These are phyloP conservation scores for Ilex paraguariensis DNA, from an alignment of 305 asterid genomes.

Conservation along the genomic window DNA sequence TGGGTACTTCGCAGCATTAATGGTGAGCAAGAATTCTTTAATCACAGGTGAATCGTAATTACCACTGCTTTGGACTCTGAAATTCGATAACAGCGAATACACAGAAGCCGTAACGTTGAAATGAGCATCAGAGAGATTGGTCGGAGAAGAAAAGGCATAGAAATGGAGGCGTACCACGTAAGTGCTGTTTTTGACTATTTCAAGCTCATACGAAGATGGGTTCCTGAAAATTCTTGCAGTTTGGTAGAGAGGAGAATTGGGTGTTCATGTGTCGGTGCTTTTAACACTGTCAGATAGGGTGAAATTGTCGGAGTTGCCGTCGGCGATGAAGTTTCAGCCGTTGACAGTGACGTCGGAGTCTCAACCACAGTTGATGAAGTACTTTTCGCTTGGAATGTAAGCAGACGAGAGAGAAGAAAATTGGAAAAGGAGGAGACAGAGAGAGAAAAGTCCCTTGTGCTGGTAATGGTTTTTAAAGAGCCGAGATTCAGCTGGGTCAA, in stretches of 20 bases:
- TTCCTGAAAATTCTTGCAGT: slow-evolving; percentile 46
- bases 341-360: not conserved
- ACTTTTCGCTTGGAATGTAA: slow-evolving; percentile 22
- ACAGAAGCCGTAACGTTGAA: slow-evolving; percentile 39
- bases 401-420: slow-evolving; percentile 5
- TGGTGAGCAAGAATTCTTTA: slow-evolving; percentile 36
- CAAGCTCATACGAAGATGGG: slow-evolving; percentile 29
- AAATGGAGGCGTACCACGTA: slow-evolving; percentile 59
- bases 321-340: slow-evolving; percentile 34
- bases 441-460: not conserved
- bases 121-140: slow-evolving; percentile 16
- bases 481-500: no score
- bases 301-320: slow-evolving; percentile 12
- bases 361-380: slow-evolving; percentile 68
- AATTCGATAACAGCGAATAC: slow-evolving; percentile 35
- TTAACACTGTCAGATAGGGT: slow-evolving; percentile 3
- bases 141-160: slow-evolving; percentile 23
- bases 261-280: slow-evolving; percentile 4
- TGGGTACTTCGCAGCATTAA: slow-evolving; percentile 21
- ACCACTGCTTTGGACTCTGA: not conserved
- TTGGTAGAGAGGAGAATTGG: slow-evolving; percentile 17
- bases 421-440: not conserved
- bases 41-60: slow-evolving; percentile 15
- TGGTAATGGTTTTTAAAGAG: slow-evolving; percentile 2
- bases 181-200: slow-evolving; percentile 21